A percentile compares a stretch with the other conserved stretches of the same genome.
phyloP scores from a whole-genome alignment of 768 basidiomycete species.

The Suillus alpinus region DNA sequence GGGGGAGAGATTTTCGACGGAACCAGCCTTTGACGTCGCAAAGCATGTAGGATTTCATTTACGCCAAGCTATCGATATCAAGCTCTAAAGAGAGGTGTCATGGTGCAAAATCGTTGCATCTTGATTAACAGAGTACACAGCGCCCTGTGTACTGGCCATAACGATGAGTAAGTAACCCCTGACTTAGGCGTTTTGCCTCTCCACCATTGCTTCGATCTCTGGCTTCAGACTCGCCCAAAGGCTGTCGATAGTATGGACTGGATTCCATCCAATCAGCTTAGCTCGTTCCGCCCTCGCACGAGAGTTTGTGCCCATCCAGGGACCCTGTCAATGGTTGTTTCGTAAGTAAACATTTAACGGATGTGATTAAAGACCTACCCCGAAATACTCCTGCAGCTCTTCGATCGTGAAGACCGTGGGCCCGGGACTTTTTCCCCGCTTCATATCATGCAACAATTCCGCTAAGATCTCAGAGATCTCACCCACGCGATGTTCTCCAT shows the following conservation, averaged over 20 bases:
- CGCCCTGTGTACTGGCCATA: too few relatives aligned
- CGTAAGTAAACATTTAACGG: not conserved
- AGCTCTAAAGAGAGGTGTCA: too few relatives aligned
- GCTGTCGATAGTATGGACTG: constrained; percentile 30
- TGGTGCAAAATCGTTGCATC: too few relatives aligned
- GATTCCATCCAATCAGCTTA: constrained; percentile 27
- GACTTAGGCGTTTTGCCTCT: not conserved
- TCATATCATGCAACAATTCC: constrained; percentile 13
- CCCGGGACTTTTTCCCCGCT: constrained; percentile 10
- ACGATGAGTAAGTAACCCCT: not conserved
- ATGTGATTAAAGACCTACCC: not conserved
- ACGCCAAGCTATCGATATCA: too few relatives aligned
- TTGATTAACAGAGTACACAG: too few relatives aligned
- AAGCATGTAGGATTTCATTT: too few relatives aligned
- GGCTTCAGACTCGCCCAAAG: not conserved
- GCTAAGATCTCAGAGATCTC: constrained; percentile 15
- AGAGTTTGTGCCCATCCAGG: constrained; percentile 23
- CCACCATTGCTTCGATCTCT: not conserved
- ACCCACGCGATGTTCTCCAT: constrained; percentile 17
- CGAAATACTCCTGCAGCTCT: constrained; percentile 13
- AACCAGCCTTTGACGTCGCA: too few relatives aligned
- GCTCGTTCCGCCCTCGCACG: constrained; percentile 20
- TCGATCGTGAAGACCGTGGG: constrained; percentile 17
- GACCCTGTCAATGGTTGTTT: constrained; percentile 3
- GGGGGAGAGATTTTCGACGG: too few relatives aligned